These are phyloP conservation scores for Funneliformis geosporum DNA, from an alignment of 192 early-diverging fungal genomes.

Conservation along the genomic window DNA sequence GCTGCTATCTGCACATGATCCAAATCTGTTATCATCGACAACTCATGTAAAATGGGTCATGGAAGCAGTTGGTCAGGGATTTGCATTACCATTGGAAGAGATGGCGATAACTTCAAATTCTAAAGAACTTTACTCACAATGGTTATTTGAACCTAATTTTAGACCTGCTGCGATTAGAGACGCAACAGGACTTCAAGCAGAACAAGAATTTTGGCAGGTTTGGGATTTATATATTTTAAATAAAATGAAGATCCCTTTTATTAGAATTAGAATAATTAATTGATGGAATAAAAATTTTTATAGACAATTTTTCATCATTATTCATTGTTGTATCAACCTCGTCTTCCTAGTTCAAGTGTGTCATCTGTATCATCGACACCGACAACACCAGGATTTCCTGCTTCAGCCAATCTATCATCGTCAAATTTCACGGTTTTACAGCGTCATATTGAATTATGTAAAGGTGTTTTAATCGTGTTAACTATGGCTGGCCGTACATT, in stretches of 20 bases:
- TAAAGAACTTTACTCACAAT: slow-evolving; percentile 71
- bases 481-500: slow-evolving; percentile 63
- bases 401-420: slow-evolving; percentile 14
- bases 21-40: slow-evolving; percentile 65
- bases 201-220: slow-evolving; percentile 77
- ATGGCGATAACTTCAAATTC: slow-evolving; percentile 64
- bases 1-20: slow-evolving; percentile 52
- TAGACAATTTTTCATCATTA: slow-evolving; percentile 79
- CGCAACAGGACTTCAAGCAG: slow-evolving; percentile 46
- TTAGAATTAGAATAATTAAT: not conserved
- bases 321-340: slow-evolving; percentile 70
- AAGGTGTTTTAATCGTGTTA: slow-evolving; percentile 64
- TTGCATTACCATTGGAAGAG: slow-evolving; percentile 77
- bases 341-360: slow-evolving; percentile 25
- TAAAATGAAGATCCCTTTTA: not conserved
- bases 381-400: slow-evolving; percentile 31
- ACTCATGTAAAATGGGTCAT: slow-evolving; percentile 83
- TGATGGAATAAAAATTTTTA: no score
- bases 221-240: not conserved
- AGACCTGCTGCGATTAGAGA: slow-evolving; percentile 62
- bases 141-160: slow-evolving; percentile 67
- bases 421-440: slow-evolving; percentile 36
- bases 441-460: slow-evolving; percentile 75
- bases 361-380: slow-evolving; percentile 34
- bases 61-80: slow-evolving; percentile 85